These are phyloP conservation scores for Calonectria montana DNA, from an alignment of 2,329 filamentous ascomycete species.

Conservation along the genomic window DNA sequence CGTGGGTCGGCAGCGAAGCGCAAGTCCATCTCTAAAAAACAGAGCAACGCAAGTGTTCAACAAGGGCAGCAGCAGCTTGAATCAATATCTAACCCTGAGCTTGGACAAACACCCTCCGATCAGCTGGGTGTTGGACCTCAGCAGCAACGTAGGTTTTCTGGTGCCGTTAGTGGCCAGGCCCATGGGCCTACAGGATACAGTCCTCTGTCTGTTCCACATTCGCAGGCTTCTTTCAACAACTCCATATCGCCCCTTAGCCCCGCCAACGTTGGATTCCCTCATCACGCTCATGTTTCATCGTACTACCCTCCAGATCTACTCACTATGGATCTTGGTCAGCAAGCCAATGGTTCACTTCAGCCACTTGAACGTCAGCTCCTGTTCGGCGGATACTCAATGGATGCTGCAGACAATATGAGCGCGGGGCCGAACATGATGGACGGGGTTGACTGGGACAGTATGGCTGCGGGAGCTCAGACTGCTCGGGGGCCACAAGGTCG, in stretches of 20 bases:
- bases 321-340: slow-evolving; percentile 62
- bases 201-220: slow-evolving; percentile 54
- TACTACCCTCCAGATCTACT: slow-evolving; percentile 66
- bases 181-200: slow-evolving; percentile 54
- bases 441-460: slow-evolving; percentile 57
- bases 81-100: slow-evolving; percentile 30
- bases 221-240: slow-evolving; percentile 58
- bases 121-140: slow-evolving; percentile 32
- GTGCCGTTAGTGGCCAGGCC: slow-evolving; percentile 54
- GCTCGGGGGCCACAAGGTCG: slow-evolving; percentile 41
- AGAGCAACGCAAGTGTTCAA: slow-evolving; percentile 18
- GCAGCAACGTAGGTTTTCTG: slow-evolving; percentile 55
- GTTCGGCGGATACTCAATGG: slow-evolving; percentile 76
- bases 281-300: slow-evolving; percentile 50
- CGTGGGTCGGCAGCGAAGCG: slow-evolving; percentile 46
- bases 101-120: slow-evolving; percentile 12
- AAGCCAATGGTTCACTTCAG: slow-evolving; percentile 66
- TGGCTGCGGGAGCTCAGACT: slow-evolving; percentile 47
- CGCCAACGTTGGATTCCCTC: slow-evolving; percentile 54
- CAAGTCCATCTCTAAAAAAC: slow-evolving; percentile 53
- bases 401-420: slow-evolving; percentile 52
- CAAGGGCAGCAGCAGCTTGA: slow-evolving; percentile 35
- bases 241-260: slow-evolving; percentile 65
- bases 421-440: slow-evolving; percentile 55
- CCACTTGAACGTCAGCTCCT: slow-evolving; percentile 82